Base-by-base conservation (phyloP, 768 basidiomycete species). In the Panus rudis region DNA sequence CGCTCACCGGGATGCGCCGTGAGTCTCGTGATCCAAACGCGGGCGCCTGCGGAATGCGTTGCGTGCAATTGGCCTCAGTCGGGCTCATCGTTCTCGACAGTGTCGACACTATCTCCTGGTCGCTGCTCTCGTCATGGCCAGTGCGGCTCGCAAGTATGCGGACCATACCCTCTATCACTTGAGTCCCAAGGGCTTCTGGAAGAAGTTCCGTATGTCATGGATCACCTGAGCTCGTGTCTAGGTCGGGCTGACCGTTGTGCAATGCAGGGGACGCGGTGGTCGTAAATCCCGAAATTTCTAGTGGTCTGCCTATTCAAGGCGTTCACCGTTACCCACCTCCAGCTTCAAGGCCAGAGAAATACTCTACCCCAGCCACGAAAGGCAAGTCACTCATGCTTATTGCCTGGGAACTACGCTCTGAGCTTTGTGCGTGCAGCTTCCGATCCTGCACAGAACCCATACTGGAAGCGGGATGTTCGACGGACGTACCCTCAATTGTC, bases 401-500 rank as follows among this genome's bases (percentile, higher is more conserved):
- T 24, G 37, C n/a, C 13, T 26, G 4, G 17, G 5, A 30, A 12
- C 43, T 4, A 22, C 35, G 20, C 41, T 52, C 56, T 41, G 63
- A 48, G 23, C 28, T n/a, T 33, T 33, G n/a, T 13, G 4, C 4
- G n/a, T 17, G 12, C 50, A 88, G 88, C 87, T 19, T 91, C 88
- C 32, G 89, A 92, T 64, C 77, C 77, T 28, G 89, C 89, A 24
- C 75, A 89, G 68, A 91, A 90, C 63, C 87, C 86, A 43, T 97
- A 97, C 73, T 93, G 85, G 83, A 94, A 94, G 65, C 87, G 92
- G 48, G 92, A 96, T 66, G 87, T 93, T 55, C 81, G 92, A 45
- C 81, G 92, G 40, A 79, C 80, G 26, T 96, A 92, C 63, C 91
- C 92, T n/a, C 88, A 84, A 52, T 80, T 92, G 22, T 92, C 91